phyloP scores from a whole-genome alignment of 73 alveolate species.

The Symbiodinium pilosum region DNA sequence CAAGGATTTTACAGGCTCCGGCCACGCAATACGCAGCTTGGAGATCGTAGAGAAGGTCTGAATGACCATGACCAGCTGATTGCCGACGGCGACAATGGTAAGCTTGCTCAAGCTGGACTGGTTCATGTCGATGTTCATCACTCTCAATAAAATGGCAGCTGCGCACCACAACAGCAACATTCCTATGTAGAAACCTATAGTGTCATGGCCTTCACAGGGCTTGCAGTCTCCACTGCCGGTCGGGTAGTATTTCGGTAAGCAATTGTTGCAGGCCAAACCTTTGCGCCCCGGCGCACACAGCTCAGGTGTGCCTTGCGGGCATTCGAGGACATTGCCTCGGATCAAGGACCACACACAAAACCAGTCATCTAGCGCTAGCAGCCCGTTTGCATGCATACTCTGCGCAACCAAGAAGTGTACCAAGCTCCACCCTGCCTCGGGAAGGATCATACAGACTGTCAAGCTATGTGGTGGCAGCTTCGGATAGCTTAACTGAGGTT shows the following conservation, averaged over 20 bases:
- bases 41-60: slow-evolving; percentile 55
- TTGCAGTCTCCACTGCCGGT: not conserved
- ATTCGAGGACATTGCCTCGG: not conserved
- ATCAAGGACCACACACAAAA: too few relatives aligned
- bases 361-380: too few relatives aligned
- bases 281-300: slow-evolving; percentile 30
- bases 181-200: not conserved
- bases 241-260: slow-evolving; percentile 1
- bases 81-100: slow-evolving; percentile 52
- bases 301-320: slow-evolving; percentile 52
- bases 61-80: slow-evolving; percentile 44
- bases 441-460: too few relatives aligned
- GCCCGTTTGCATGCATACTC: too few relatives aligned
- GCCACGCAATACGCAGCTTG: slow-evolving; percentile 36
- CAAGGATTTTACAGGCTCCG: slow-evolving; percentile 51
- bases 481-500: too few relatives aligned
- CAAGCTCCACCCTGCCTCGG: too few relatives aligned
- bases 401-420: too few relatives aligned
- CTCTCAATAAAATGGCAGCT: not conserved
- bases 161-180: not conserved
- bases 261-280: slow-evolving; percentile 62
- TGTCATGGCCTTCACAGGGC: slow-evolving; percentile 2
- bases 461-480: too few relatives aligned
- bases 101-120: slow-evolving; percentile 53
- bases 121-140: slow-evolving; percentile 10